Evolutionary conservation across 495 filamentous ascomycete species (phyloP), one percentile per base, ranked within the genome.

Genomic region (Aspergillus mulundensis): DNA sequence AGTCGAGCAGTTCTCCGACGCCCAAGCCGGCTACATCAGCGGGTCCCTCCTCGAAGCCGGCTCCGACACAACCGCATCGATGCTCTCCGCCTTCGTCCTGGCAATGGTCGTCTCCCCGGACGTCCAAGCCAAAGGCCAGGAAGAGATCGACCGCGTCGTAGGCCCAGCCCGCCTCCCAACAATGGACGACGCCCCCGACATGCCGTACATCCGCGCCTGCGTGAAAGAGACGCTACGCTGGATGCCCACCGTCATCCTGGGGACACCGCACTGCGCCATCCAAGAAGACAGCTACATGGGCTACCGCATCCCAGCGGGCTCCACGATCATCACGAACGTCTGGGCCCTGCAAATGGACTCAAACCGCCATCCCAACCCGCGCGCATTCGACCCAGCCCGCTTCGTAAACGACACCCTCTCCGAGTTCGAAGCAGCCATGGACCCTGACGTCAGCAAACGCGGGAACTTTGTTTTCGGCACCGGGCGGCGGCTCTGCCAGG

Each of bases 361-460:
- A 5, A 58, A 64, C 3, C 58, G 64, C 19, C 64, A 65, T 58
- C 74, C 81, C 6, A 77, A 81, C 36, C 80, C 81, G 2, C 77
- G 81, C 34, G 68, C 59, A 41, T 86, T 77, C 69, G 72, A 78
- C 30, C 84, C 82, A 0, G 77, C 80, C 39, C 81, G 83, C 3
- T 87, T 75, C 59, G 24, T 63, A 4, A 45, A 62, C 5, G 62
- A 66, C 32, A 12, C 20, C 3, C 59, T 65, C 28, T 63, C 52
- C 19, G 49, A 70, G 43, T 69, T 73, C 43, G 71, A 76, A 12
- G 60, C 65, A 15, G 67, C 72, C 16, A 65, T 68, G 0, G 70
- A 78, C 19, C 76, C 76, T 0, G 55, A 72, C n/a, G 38, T 53
- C 0, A 72, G 75, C 39, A 56, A 61, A 18, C 75, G 66, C 15